phyloP scores from a whole-genome alignment of 2,329 filamentous ascomycete species.

The Neopestalotiopsis rosae region DNA sequence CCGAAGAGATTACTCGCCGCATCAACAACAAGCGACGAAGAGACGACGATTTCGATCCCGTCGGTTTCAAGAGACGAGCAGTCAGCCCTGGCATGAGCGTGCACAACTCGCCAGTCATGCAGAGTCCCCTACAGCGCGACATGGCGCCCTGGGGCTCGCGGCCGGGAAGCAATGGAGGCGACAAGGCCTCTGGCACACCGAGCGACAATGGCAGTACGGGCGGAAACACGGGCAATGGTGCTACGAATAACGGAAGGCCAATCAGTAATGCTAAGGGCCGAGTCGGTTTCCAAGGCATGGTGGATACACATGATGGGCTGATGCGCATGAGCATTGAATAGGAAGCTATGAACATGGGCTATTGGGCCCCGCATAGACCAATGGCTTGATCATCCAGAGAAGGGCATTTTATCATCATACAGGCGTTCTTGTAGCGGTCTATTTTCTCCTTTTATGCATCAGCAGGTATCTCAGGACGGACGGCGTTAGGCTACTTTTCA shows the following conservation, averaged over 20 bases:
- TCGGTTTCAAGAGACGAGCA: slow-evolving; percentile 87
- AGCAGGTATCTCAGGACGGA: not conserved
- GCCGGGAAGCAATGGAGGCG: slow-evolving; percentile 65
- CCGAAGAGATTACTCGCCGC: slow-evolving; percentile 78
- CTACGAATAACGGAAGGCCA: slow-evolving; percentile 44
- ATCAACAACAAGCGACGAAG: slow-evolving; percentile 83
- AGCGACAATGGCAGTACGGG: slow-evolving; percentile 53
- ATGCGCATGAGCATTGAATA: slow-evolving; percentile 98
- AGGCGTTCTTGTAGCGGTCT: not conserved
- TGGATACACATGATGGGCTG: slow-evolving; percentile 90
- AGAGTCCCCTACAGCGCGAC: slow-evolving; percentile 81
- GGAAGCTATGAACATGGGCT: slow-evolving; percentile 21
- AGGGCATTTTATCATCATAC: not conserved
- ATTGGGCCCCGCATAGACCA: not conserved
- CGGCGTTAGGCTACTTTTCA: not conserved
- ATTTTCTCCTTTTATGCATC: not conserved
- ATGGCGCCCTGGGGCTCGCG: slow-evolving; percentile 74
- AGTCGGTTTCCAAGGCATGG: slow-evolving; percentile 90
- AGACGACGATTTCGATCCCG: slow-evolving; percentile 89
- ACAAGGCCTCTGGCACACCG: slow-evolving; percentile 53
- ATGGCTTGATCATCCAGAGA: not conserved
- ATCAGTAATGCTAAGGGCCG: slow-evolving; percentile 61
- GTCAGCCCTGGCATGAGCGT: slow-evolving; percentile 91
- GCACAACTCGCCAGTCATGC: slow-evolving; percentile 86
- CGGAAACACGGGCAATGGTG: slow-evolving; percentile 28